A percentile compares a stretch with the other conserved stretches of the same genome.
These are phyloP conservation scores for Boletus subparvulus DNA, from an alignment of 768 basidiomycete genomes.

Conservation along the genomic window DNA sequence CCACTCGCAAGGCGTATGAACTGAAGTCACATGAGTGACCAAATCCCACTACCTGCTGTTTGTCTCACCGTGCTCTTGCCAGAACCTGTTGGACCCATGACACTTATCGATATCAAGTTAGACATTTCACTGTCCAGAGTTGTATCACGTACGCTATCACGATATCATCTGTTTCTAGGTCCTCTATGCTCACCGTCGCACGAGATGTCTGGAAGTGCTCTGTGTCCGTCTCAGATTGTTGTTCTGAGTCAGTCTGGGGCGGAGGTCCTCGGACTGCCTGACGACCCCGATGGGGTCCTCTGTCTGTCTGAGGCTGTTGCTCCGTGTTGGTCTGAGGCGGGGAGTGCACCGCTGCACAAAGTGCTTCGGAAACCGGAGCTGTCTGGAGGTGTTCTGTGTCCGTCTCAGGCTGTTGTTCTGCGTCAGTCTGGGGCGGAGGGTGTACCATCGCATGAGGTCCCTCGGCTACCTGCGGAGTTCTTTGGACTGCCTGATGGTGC, in stretches of 20 bases:
- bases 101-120: constrained; percentile 5
- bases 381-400: no score
- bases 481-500: no score
- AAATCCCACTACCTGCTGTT: neutral
- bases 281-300: neutral
- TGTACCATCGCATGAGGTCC: no score
- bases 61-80: constrained; percentile 15
- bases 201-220: neutral
- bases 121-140: neutral
- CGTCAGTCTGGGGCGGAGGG: neutral
- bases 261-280: no score
- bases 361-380: neutral
- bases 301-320: neutral
- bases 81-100: constrained; percentile 21
- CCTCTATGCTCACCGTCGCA: neutral
- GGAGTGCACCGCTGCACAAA: neutral
- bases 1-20: constrained; percentile 11
- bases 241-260: no score
- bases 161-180: neutral
- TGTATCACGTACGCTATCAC: constrained; percentile 15
- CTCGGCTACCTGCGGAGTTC: neutral
- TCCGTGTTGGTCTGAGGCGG: neutral
- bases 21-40: constrained; percentile 3
- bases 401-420: neutral
- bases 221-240: no score